Base-by-base conservation (phyloP, 2,329 filamentous ascomycete species). In the Boeremia lycopersici region DNA sequence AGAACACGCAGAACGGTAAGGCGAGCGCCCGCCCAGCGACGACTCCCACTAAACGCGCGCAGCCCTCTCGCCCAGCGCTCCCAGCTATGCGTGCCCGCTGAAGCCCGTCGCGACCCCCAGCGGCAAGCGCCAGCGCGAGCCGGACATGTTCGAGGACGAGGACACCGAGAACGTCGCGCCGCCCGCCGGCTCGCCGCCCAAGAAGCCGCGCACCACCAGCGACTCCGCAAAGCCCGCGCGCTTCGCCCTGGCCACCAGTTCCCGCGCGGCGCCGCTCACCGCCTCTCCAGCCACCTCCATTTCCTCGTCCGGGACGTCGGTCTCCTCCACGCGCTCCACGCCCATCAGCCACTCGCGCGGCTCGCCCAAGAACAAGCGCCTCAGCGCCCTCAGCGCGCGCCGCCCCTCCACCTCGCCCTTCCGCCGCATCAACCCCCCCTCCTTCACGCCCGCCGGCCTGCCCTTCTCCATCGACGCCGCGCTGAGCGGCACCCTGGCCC, bases 401-500 rank as follows among this genome's bases (percentile, higher is more conserved):
- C 87, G 89, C 43, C 85, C 85, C 56, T 84, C 82, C 13, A 67
- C 56, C 62, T 82, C 82, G n/a, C 81, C 84, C 6, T 86, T 87
- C 73, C 79, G 83, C 39, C 89, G 91, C 41, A 80, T 93, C 49
- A 89, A 93, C 62, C 87, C 89, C 1, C 88, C 89, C 1, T 76
- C 83, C 12, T 87, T 87, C 71, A 75, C 77, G 78, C 57, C 79
- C 48, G 70, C 76, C 29, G 67, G 67, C 5, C 72, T 88, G 3
- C 90, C 91, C 0, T 96, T 96, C 76, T 93, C 89, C 48, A 86
- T 96, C 56, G 89, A 95, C 70, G 89, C 90, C 23, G 93, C 91
- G 3, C 84, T 96, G 60, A 89, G 85, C 72, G 89, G 89, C 44
- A 91, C 89, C 26, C 85, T 93, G 19, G 19, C 48, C 79, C 88